Base-by-base conservation (phyloP, 805 yeast genomes). In the Candida golubevii region DNA sequence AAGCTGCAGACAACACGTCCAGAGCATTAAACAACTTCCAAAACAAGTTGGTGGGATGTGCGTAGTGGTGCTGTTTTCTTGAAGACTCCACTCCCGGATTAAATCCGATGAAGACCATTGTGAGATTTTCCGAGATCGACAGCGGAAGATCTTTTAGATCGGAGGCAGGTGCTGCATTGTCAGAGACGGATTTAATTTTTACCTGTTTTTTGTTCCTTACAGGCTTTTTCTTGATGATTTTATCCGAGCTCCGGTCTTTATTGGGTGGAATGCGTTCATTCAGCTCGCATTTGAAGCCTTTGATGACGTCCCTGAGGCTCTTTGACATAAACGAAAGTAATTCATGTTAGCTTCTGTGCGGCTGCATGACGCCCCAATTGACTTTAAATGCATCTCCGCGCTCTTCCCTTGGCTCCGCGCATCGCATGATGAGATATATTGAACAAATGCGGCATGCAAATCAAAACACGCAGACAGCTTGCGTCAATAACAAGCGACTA, bases 71-170 rank as follows among this genome's bases (percentile, higher is more conserved):
- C 30, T 85, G 88, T 8, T 64, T 59, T 14, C 62, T 52, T 0
- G 87, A 77, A 1, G 89, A 82, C 53, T 71, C 72, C 4, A 79
- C 60, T 2, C 90, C 86, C 0, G 93, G 93, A 54, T 85, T 85
- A 65, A 72, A 83, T 1, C 93, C 93, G 3, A 84, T 70, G 52
- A 85, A 84, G 4, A 85, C 69, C 1, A 83, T 40, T 12, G 54
- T 46, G 34, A 66, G 53, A 38, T 57, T 41, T 2, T 45, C 40
- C 13, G 50, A 38, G 18, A 70, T 41, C 11, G 69, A 64, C 5
- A 74, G 75, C 27, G 55, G 58, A 9, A 68, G 55, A 32, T 67
- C 69, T 13, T 56, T 47, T n/a, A 56, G 55, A 2, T 7, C 12
- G 4, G 33, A 11, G 41, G 8, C 12, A 7, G 28, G 12, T 12